Base-by-base conservation (phyloP, 23 red algal species). In the Chondrus crispus region DNA sequence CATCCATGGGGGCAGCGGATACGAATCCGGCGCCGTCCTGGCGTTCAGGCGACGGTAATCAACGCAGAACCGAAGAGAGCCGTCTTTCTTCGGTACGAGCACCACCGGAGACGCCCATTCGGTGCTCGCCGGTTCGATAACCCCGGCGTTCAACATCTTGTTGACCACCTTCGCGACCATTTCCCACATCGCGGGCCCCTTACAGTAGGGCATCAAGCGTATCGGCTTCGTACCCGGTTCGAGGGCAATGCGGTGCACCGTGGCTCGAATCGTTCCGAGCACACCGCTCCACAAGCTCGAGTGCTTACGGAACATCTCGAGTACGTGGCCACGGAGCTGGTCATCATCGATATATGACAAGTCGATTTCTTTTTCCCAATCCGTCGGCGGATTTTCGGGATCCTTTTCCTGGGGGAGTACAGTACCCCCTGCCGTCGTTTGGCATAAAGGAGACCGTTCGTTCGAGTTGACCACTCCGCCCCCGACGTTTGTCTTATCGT, bases 1-100 rank as follows among this genome's bases (percentile, higher is more conserved):
- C 87, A 60, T 51, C 69, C 87, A 90, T 90, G 12, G 72, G 11
- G 72, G 70, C 2, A 90, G 14, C 3, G 72, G 44, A 72, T 90
- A 80, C 13, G 37, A 32, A 46, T 90, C 51, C 29, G 16, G 3
- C 10, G 19, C 40, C 4, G 72, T 90, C 9, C 11, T 70, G 20
- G 82, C 49, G 20, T 80, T 80, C 24, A 81, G 70, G 26, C 33
- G 38, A 30, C 68, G 45, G 87, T 81, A 90, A 52, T 90, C 64
- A 6, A 58, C 48, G 68, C n/a, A 90, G 39, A 90, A 90, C 8
- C 87, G 19, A 8, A 14, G 5, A 6, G 41, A 0, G 11, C 62
- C 87, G 36, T 78, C 71, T 6, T 18, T 8, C 2, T 51, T 90
- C 2, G 24, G 87, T 22, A 80, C 72, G 2, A 90, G 0, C 40